phyloP scores from a whole-genome alignment of 169 alveolate species.

The Eimeria sp. region DNA sequence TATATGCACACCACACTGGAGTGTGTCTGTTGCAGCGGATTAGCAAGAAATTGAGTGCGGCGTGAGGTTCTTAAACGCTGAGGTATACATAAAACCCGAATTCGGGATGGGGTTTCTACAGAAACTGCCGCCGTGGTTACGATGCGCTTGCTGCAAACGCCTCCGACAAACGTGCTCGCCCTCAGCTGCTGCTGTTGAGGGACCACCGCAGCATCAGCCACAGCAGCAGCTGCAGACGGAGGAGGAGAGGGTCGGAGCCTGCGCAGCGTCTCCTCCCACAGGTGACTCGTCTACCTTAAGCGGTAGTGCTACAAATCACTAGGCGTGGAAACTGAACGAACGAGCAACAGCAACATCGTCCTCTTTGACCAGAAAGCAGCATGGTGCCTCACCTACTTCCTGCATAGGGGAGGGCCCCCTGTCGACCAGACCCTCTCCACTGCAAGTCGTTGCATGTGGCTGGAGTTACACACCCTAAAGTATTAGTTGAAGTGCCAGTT shows the following conservation, averaged over 20 bases:
- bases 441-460: neutral
- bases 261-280: neutral
- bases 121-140: constrained; percentile 35
- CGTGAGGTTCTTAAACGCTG: neutral
- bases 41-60: neutral
- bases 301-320: neutral
- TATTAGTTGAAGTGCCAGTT: neutral
- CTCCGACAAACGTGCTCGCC: neutral
- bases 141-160: constrained; percentile 44
- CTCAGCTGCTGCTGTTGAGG: neutral
- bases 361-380: neutral
- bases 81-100: neutral
- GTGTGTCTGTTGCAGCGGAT: neutral
- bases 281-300: constrained; percentile 11
- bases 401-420: neutral
- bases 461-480: neutral
- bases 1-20: neutral
- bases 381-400: neutral
- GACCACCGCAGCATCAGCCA: neutral
- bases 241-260: neutral
- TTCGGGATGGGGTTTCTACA: constrained; percentile 35
- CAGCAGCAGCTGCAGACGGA: neutral
- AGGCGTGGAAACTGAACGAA: neutral
- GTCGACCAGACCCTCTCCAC: neutral
- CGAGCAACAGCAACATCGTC: neutral